These are phyloP conservation scores for Solanum sparsipilum DNA, from an alignment of 257 asterid species.

Conservation along the genomic window DNA sequence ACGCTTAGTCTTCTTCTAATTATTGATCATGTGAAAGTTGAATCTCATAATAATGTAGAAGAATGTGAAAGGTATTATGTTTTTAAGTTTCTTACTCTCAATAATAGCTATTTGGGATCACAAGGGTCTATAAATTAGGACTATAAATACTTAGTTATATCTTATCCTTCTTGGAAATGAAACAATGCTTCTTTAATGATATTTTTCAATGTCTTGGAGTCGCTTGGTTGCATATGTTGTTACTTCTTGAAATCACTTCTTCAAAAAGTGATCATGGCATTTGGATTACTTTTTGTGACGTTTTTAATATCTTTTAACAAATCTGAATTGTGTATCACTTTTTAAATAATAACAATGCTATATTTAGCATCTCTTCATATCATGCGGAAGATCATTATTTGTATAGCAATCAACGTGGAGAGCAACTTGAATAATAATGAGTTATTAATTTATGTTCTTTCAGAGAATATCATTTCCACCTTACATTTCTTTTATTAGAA, in stretches of 20 bases:
- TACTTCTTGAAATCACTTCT: neutral
- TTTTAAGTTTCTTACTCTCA: neutral
- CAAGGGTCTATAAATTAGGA: neutral
- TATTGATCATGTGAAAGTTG: neutral
- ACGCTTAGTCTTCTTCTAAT: neutral
- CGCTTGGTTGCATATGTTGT: neutral
- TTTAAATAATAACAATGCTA: neutral
- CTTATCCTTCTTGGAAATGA: neutral
- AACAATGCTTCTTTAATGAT: neutral
- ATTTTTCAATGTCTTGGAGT: neutral
- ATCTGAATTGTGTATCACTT: neutral
- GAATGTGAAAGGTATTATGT: neutral
- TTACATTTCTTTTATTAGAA: neutral
- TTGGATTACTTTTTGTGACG: neutral
- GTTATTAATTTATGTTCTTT: neutral
- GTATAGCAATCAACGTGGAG: neutral
- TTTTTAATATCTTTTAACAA: neutral
- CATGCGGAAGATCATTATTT: neutral
- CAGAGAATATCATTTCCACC: neutral
- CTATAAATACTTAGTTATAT: neutral
- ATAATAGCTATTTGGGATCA: neutral
- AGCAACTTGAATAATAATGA: neutral
- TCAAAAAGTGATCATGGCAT: neutral
- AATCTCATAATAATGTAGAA: neutral
- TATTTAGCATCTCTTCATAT: neutral